Base-by-base conservation (phyloP, 106 monocot genomes). In the Acorus gramineus region DNA sequence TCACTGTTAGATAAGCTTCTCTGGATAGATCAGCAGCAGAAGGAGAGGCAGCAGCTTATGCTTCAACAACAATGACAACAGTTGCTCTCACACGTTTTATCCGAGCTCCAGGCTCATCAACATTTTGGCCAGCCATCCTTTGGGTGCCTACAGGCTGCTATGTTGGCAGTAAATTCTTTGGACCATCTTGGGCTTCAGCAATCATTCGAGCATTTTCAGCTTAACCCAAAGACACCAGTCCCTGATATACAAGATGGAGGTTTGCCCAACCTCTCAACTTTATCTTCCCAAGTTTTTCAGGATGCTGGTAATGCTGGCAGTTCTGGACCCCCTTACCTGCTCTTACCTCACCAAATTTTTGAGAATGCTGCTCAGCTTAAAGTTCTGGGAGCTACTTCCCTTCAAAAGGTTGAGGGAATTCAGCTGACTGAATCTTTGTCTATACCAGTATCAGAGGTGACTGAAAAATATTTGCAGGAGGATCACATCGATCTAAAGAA, bases 21-120 rank as follows among this genome's bases (percentile, higher is more conserved):
- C 70, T 63, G 86, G 43, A 76, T 89, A 43, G 77, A 82, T 68
- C 81, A 93, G 69, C 85, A 84, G 74, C 84, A 80, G 52, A 62
- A 85, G 46, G 65, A 74, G 51, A 77, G 83, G 46, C 71, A 86
- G 44, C 53, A 73, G 42, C 50, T 77, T 14, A 53, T 71, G 42
- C 61, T 50, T 47, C 67, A 65, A 52, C 57, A 64, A 48, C 73
- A 64, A 10, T 66, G 60, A 14, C 84, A 84, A 42, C 84, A 85
- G 2, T 57, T 83, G 47, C 78, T 89, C 69, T 79, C 80, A 10
- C 80, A 89, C 6, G 76, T 86, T 9, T 14, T 82, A 60, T 76
- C 84, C 49, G 78, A 63, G 44, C 68, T 60, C 8, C 81, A 79
- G 60, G 56, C 67, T 61, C 76, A 73, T 63, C 81, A 82, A 43